Evolutionary conservation across 768 basidiomycete species (phyloP).

Genomic region (Mycena indigotica): DNA sequence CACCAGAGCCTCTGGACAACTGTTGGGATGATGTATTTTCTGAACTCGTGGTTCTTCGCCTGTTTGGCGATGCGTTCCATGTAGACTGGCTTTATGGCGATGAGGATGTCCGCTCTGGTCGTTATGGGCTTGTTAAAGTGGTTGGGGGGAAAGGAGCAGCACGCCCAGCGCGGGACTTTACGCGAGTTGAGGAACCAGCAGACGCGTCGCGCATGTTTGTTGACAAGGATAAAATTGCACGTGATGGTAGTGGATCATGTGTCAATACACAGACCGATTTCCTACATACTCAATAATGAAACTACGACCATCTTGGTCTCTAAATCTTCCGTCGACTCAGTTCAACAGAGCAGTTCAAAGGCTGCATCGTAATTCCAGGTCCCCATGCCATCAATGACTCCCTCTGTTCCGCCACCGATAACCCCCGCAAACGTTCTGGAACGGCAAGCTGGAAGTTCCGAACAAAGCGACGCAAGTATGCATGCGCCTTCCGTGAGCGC

Average conservation of each 20-base stretch:
- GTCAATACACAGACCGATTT: no score
- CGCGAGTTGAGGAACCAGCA: no score
- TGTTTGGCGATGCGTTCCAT: constrained; percentile 21
- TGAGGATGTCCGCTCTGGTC: constrained; percentile 22
- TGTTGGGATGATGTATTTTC: constrained; percentile 22
- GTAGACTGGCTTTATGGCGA: constrained; percentile 19
- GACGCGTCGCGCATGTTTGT: no score
- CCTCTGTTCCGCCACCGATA: constrained; percentile 36
- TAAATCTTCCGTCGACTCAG: neutral
- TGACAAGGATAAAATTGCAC: no score
- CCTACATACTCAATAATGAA: no score
- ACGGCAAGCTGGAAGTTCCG: constrained; percentile 43
- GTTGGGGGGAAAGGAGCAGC: no score
- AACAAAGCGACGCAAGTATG: constrained; percentile 45
- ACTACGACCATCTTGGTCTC: no score
- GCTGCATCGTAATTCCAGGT: constrained; percentile 38
- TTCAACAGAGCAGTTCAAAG: constrained; percentile 24
- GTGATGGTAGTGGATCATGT: no score
- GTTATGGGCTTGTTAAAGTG: no score
- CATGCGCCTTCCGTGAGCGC: constrained; percentile 44
- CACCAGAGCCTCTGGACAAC: constrained; percentile 23
- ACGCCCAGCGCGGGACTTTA: no score
- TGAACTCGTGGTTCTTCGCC: constrained; percentile 24
- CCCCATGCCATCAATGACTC: constrained; percentile 38
- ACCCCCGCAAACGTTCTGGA: constrained; percentile 36